phyloP scores from a whole-genome alignment of 192 early-diverging fungal species.

The Coemansia sp. region DNA sequence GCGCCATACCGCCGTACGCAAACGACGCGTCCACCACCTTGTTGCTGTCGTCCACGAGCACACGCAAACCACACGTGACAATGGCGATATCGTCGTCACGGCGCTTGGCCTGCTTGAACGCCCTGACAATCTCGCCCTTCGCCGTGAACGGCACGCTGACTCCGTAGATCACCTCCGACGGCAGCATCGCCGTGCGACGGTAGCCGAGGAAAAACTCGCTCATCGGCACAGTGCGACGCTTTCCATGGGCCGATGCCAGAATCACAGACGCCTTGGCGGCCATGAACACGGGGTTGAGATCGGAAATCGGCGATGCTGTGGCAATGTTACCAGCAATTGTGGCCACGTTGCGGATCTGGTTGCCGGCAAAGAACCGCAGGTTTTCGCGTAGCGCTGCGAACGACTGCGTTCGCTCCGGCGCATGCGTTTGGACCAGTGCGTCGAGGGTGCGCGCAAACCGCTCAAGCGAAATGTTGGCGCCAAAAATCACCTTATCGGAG shows the following conservation, averaged over 20 bases:
- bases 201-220: conserved; percentile 82
- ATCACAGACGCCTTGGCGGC: conserved; percentile 62
- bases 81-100: conserved; percentile 89
- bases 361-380: conserved; percentile 78
- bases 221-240: conserved; percentile 60
- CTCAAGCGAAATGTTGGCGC: conserved; percentile 69
- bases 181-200: conserved; percentile 69
- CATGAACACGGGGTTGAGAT: conserved; percentile 84
- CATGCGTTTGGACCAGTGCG: conserved; percentile 18
- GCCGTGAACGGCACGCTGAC: conserved; percentile 68
- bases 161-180: conserved; percentile 66
- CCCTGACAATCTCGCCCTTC: conserved; percentile 62
- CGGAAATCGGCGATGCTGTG: conserved; percentile 88
- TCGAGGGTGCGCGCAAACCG: conserved; percentile 50
- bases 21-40: conserved; percentile 63
- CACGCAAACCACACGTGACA: conserved; percentile 73
- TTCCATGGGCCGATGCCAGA: conserved; percentile 19
- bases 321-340: conserved; percentile 83
- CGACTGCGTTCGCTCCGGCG: conserved; percentile 52
- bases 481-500: conserved; percentile 55
- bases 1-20: conserved; percentile 81
- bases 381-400: conserved; percentile 72
- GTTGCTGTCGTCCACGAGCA: conserved; percentile 53
- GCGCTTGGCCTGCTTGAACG: conserved; percentile 88
- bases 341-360: conserved; percentile 86